A percentile compares a stretch with the other conserved stretches of the same genome.
Evolutionary conservation across 2,329 filamentous ascomycete genomes (phyloP).

Genomic region (Phialocephala sp.): DNA sequence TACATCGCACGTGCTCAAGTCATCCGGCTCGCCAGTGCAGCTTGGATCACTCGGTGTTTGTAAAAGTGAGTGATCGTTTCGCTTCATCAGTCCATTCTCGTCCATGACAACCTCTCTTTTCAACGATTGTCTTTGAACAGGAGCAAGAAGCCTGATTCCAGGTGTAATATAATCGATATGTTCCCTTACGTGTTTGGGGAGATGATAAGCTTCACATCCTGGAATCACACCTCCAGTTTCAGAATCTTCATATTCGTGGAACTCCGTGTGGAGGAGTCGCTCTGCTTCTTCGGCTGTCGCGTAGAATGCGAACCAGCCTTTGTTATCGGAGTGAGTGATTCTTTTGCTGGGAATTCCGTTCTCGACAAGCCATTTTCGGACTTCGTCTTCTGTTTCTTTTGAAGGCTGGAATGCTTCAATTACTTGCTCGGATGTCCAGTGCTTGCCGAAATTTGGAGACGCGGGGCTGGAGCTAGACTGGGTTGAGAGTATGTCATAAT

Average conservation of each 20-base stretch:
- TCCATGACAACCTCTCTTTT: slow-evolving; percentile 16
- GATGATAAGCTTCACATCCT: slow-evolving; percentile 47
- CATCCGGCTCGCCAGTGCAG: slow-evolving; percentile 48
- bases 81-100: slow-evolving; percentile 16
- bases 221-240: slow-evolving; percentile 40
- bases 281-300: slow-evolving; percentile 45
- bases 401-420: slow-evolving; percentile 43
- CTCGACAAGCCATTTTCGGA: slow-evolving; percentile 44
- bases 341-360: slow-evolving; percentile 41
- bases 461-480: slow-evolving; percentile 33
- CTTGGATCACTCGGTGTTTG: not conserved
- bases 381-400: slow-evolving; percentile 41
- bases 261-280: slow-evolving; percentile 44
- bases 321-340: slow-evolving; percentile 45
- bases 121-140: slow-evolving; percentile 45
- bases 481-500: slow-evolving; percentile 9
- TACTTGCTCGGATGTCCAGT: slow-evolving; percentile 44
- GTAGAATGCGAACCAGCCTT: slow-evolving; percentile 47
- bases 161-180: slow-evolving; percentile 60
- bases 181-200: slow-evolving; percentile 52
- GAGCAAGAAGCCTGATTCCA: slow-evolving; percentile 47
- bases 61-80: slow-evolving; percentile 18
- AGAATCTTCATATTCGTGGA: slow-evolving; percentile 52
- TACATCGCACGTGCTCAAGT: slow-evolving; percentile 42
- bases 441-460: slow-evolving; percentile 43